Conservation (phyloP, 2,329 filamentous ascomycete genomes). For the Albophoma yamanashiensis region DNA sequence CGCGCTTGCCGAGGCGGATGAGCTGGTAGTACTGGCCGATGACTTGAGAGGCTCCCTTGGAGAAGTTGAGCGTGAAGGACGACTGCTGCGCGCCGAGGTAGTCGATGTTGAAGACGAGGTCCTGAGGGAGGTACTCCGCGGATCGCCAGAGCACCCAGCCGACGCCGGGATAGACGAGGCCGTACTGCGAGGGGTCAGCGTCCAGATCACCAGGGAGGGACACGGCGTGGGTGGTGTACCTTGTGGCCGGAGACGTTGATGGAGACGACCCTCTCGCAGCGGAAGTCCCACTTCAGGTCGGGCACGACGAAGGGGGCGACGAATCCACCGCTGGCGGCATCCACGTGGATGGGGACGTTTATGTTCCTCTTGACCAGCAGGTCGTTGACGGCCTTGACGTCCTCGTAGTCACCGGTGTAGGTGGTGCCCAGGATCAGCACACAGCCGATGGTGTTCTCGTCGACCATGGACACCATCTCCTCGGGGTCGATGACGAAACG, state of each 20-base stretch:
- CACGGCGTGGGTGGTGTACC: conserved; percentile 25
- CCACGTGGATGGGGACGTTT: conserved; percentile 83
- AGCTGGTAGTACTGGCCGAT: conserved; percentile 98
- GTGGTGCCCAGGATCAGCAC: conserved; percentile 86
- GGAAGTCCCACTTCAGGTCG: conserved; percentile 82
- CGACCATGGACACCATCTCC: conserved; percentile 48
- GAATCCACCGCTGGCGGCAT: conserved; percentile 86
- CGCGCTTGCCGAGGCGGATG: conserved; percentile 85
- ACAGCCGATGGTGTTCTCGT: conserved; percentile 77
- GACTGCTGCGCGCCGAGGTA: conserved; percentile 93
- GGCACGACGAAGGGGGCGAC: conserved; percentile 86
- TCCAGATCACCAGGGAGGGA: background rate
- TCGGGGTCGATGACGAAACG: conserved; percentile 54
- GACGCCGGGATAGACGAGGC: conserved; percentile 75
- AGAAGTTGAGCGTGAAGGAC: conserved; percentile 96
- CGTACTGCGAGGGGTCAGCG: conserved; percentile 27
- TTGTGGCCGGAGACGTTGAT: conserved; percentile 96
- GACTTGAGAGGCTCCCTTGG: conserved; percentile 86
- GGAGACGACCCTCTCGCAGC: conserved; percentile 75
- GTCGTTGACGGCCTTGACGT: conserved; percentile 86
- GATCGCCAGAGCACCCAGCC: conserved; percentile 90
- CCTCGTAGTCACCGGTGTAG: conserved; percentile 93
- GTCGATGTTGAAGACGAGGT: conserved; percentile 98
- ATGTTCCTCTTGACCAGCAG: conserved; percentile 64
- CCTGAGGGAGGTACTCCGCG: conserved; percentile 73